Base-by-base conservation (phyloP, 2,329 filamentous ascomycete genomes). In the Fusarium incarnatum region DNA sequence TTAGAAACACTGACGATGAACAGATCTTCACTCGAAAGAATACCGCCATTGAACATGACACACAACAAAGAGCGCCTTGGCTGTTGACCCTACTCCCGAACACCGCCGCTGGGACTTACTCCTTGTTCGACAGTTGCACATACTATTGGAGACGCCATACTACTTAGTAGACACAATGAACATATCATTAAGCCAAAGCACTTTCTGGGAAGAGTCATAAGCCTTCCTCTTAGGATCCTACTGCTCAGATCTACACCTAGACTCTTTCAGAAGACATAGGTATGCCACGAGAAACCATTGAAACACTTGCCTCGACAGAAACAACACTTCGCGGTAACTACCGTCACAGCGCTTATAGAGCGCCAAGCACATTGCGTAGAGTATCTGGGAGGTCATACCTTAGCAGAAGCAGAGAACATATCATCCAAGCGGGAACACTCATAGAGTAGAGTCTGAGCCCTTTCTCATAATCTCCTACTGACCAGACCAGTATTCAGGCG, bases 231-330 rank as follows among this genome's bases (percentile, higher is more conserved):
- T 5, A 8, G 8, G 10, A 11, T 10, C 13, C 12, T 4, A 16
- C 67, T 56, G 18, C 41, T 46, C 27, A 50, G 10, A 15, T n/a
- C 54, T 34, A 25, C 30, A 44, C 5, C 12, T 27, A 25, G 25
- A 12, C 15, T n/a, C 18, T 18, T 37, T 11, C 32, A 4, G 41
- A 37, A 8, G 15, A 13, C 20, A 55, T 8, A 50, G 4, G 18
- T 5, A 46, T 18, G n/a, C 10, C 18, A 27, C 20, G 1, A 32
- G 22, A 2, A 27, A 12, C 7, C 16, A n/a, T 3, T 16, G 27
- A 65, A 32, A 37, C 60, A 18, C 46, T 48, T 3, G 41, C 28
- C 42, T 15, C 16, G 6, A 4, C 1, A 22, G 4, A 20, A 0
- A 34, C 6, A 6, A 12, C 7, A 25, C 23, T 7, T 13, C 11